Conservation (phyloP, 805 yeast species). For the Blastobotrys muscicola region DNA sequence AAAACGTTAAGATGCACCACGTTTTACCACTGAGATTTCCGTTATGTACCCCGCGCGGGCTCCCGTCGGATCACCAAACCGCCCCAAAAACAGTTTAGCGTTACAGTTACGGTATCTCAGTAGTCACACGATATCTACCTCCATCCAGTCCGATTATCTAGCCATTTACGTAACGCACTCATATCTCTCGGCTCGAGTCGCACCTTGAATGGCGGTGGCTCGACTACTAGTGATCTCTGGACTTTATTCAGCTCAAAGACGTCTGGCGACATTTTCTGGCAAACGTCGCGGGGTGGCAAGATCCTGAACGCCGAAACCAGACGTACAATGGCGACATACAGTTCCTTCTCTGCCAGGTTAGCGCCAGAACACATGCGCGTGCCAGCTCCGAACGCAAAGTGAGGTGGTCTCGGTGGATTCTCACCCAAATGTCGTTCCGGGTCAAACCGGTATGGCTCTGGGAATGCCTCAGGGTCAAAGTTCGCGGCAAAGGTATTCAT, state of each 20-base stretch:
- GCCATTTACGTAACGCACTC: background rate
- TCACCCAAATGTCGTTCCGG: constrained; percentile 23
- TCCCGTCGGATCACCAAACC: too few relatives aligned
- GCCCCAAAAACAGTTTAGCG: too few relatives aligned
- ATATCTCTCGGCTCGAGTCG: constrained; percentile 26
- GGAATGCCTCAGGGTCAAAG: constrained; percentile 38
- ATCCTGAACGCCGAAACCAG: constrained; percentile 44
- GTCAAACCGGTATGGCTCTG: constrained; percentile 22
- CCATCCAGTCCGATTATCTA: background rate
- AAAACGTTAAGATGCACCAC: too few relatives aligned
- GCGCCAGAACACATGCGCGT: constrained; percentile 65
- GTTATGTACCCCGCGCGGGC: too few relatives aligned
- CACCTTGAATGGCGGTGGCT: constrained; percentile 40
- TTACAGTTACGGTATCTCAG: too few relatives aligned
- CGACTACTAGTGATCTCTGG: constrained; percentile 55
- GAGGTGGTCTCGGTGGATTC: constrained; percentile 32
- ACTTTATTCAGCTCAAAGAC: constrained; percentile 42
- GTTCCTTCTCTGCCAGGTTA: constrained; percentile 52
- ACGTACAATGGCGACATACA: constrained; percentile 49
- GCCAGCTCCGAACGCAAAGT: constrained; percentile 50
- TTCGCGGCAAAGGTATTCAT: constrained; percentile 68
- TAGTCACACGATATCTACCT: too few relatives aligned
- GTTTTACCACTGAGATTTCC: too few relatives aligned
- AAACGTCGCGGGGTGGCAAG: constrained; percentile 33
- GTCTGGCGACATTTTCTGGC: constrained; percentile 35